Evolutionary conservation across 2,329 filamentous ascomycete species (phyloP), one percentile per base, ranked within the genome.

Genomic region (Penicillium rolfsii): DNA sequence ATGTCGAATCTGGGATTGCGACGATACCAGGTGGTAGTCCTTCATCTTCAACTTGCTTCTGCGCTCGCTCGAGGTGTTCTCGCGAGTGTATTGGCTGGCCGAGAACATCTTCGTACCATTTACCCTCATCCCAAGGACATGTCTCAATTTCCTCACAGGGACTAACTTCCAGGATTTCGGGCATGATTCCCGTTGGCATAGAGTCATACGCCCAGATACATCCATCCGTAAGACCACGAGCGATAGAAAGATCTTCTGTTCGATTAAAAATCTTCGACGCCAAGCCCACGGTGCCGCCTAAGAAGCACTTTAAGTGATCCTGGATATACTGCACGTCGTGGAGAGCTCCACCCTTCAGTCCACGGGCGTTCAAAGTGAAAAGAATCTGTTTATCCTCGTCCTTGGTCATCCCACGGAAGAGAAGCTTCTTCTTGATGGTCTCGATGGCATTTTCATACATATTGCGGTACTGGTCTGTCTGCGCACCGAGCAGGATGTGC

Each of bases 181-280:
- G 85, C 85, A 88, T 88, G 59, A 89, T 82, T 1, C 85, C 85
- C 1, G 82, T 77, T 0, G 84, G 82, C 60, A 83, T 82, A 7
- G 79, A 74, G 60, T 83, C 80, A 71, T 88, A 88, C 0, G 84
- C 82, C 85, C 85, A 89, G 33, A 87, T 82, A 68, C 86, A 88
- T 2, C 83, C 84, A 56, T 88, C 82, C 0, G 84, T 83, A 49
- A 88, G 74, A 66, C 85, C 83, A 33, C 80, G 79, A 5, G 84
- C 86, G 50, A 86, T 82, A 1, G 77, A 73, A 52, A 88, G 75
- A 63, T 88, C 85, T n/a, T 80, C 77, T 0, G 80, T 72, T 8
- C 82, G 79, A 22, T 81, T 73, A 70, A 87, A 87, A 0, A 88
- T 72, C 66, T 83, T 84, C 5, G 85, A 83, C 9, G 84, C 86